Evolutionary conservation across 2,329 filamentous ascomycete genomes (phyloP).

Genomic region (Trichoderma koningii): DNA sequence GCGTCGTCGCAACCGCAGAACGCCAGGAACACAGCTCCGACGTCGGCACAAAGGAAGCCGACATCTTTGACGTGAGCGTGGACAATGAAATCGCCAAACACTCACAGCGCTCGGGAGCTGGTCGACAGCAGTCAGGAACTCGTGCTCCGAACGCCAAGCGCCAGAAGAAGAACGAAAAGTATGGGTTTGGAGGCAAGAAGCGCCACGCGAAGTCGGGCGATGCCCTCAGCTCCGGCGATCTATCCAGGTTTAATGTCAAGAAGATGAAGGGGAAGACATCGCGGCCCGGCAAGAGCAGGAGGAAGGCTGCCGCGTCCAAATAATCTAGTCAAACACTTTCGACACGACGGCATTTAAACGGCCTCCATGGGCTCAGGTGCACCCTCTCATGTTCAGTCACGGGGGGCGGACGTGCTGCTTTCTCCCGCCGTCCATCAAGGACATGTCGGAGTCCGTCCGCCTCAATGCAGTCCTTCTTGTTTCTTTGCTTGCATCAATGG

Average conservation of each 20-base stretch:
- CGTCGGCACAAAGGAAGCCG: slow-evolving; percentile 72
- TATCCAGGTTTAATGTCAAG: slow-evolving; percentile 76
- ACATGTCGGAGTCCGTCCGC: no score
- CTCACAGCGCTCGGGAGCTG: slow-evolving; percentile 44
- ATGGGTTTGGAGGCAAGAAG: slow-evolving; percentile 96
- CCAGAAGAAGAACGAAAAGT: slow-evolving; percentile 92
- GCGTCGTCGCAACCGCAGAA: slow-evolving; percentile 57
- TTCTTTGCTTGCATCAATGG: no score
- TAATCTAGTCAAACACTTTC: slow-evolving; percentile 22
- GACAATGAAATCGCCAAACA: slow-evolving; percentile 61
- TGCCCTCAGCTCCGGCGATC: slow-evolving; percentile 77
- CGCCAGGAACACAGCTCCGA: slow-evolving; percentile 70
- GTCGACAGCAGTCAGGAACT: slow-evolving; percentile 38
- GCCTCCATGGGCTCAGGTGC: no score
- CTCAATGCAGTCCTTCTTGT: no score
- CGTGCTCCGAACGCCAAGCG: slow-evolving; percentile 66
- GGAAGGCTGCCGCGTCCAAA: slow-evolving; percentile 46
- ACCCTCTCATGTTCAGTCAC: no score
- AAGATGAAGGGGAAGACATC: slow-evolving; percentile 71
- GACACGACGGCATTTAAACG: background rate
- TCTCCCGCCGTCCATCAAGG: no score
- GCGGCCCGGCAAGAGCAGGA: slow-evolving; percentile 54
- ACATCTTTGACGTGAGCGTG: slow-evolving; percentile 88
- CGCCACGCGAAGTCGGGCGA: slow-evolving; percentile 87
- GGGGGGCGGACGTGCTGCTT: no score